Evolutionary conservation across 306 rosid genomes (phyloP), one percentile per base, ranked within the genome.

Genomic region (Casuarina cunninghamiana): DNA sequence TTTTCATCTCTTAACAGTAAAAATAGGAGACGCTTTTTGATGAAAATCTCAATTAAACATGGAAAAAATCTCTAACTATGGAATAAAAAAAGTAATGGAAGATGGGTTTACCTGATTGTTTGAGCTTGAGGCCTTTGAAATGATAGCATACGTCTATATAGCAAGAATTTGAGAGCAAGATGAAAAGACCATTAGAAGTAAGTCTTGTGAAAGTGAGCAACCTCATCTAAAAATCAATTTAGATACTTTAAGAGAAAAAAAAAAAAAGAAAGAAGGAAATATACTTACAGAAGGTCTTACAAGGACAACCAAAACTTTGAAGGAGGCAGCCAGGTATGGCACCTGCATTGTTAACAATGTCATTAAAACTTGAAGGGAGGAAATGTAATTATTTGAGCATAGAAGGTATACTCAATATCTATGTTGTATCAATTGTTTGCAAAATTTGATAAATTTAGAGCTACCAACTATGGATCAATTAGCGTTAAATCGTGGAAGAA

Each of bases 71-170:
- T 3, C 38, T 41, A 39, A 10, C 41, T 41, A 67, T 67, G 35
- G 71, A 67, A 5, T 67, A 32, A 4, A 67, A 67, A 26, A 67
- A 50, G 35, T 17, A n/a, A 42, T 42, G 43, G 71, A 16, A 37
- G 19, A 72, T 41, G 39, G 44, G 63, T 46, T 15, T 60, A 93
- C 97, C 96, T 93, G 97, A 89, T 90, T 78, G 79, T 79, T 35
- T 78, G 92, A 85, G 82, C 89, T 88, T 53, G 96, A 89, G 10
- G 91, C 96, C 78, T 84, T 86, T 46, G 96, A 93, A 83, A 93
- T 87, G 68, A 93, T 88, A 66, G 96, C 96, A 65, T 79, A 89
- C 12, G 91, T 89, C 96, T 93, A 89, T 83, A 81, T 5, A n/a
- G 70, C 35, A 79, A 62, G 71, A 84, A 76, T 63, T 73, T 60